Percentiles rank a stretch among this genome's conserved stretches.
Evolutionary conservation across 176 grass and related monocot genomes (phyloP).

Genomic region (Triticum aestivum): DNA sequence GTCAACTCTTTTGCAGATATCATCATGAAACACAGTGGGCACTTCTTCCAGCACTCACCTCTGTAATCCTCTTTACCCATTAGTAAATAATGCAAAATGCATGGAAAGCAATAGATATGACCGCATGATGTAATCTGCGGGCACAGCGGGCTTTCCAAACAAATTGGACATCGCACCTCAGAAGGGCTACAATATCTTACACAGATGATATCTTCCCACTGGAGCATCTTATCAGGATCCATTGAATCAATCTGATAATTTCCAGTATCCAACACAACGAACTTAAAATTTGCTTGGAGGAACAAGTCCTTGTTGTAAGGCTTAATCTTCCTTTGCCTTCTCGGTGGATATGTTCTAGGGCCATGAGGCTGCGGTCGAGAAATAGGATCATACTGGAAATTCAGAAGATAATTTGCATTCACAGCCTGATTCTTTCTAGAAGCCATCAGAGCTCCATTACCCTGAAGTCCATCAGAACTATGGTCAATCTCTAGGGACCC

Average conservation of each 20-base stretch:
- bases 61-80: constrained; percentile 69
- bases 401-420: constrained; percentile 91
- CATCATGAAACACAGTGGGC: constrained; percentile 94
- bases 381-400: constrained; percentile 98
- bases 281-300: constrained; percentile 98
- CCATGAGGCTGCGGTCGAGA: constrained; percentile 56
- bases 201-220: constrained; percentile 93
- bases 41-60: constrained; percentile 83
- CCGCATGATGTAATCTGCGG: constrained; percentile 96
- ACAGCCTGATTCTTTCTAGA: constrained; percentile 70
- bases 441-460: constrained; percentile 53
- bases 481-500: constrained; percentile 24
- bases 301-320: constrained; percentile 97
- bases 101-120: constrained; percentile 98
- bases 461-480: constrained; percentile 24
- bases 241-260: constrained; percentile 62
- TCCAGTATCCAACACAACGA: constrained; percentile 82
- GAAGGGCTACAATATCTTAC: constrained; percentile 62
- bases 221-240: constrained; percentile 98
- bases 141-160: constrained; percentile 83
- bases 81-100: constrained; percentile 79
- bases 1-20: constrained; percentile 86
- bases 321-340: constrained; percentile 82
- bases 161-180: constrained; percentile 84
- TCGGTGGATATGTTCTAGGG: constrained; percentile 65